A percentile compares a stretch with the other conserved stretches of the same genome.
These are phyloP conservation scores for Candida dubliniensis DNA, from an alignment of 1,139 yeast species.

Conservation along the genomic window DNA sequence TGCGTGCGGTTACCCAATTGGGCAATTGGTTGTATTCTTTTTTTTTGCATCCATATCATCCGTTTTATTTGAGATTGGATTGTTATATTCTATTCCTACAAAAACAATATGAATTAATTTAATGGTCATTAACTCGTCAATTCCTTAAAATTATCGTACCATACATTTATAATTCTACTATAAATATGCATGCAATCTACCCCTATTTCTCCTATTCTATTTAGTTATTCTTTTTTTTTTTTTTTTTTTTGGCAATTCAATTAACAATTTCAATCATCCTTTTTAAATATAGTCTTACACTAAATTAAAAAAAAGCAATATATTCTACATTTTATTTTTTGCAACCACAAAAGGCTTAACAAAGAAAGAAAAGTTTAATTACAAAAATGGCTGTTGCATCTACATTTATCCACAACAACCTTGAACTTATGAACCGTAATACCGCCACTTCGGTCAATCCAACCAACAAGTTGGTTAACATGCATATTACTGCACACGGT, in stretches of 20 bases:
- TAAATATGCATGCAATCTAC: constrained; percentile 9
- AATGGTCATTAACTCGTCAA: neutral
- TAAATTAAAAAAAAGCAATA: too few relatives aligned
- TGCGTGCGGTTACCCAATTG: too few relatives aligned
- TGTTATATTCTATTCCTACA: neutral
- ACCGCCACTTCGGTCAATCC: constrained; percentile 53
- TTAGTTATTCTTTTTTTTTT: too few relatives aligned
- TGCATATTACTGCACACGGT: constrained; percentile 58
- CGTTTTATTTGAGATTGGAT: neutral
- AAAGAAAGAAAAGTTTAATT: neutral
- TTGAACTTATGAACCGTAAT: constrained; percentile 26
- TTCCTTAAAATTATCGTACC: neutral
- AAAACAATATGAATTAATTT: neutral
- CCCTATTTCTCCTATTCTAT: constrained; percentile 6
- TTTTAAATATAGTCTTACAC: too few relatives aligned
- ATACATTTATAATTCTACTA: constrained; percentile 1
- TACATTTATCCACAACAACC: constrained; percentile 4
- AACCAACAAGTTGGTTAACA: constrained; percentile 38
- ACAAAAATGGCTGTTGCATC: neutral
- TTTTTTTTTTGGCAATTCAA: neutral
- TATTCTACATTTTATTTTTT: too few relatives aligned
- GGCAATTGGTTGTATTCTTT: neutral
- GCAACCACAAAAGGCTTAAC: constrained; percentile 1
- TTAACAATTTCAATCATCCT: neutral
- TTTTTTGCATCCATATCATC: constrained; percentile 6